A percentile compares a stretch with the other conserved stretches of the same genome.
Evolutionary conservation across 2,329 filamentous ascomycete genomes (phyloP).

Genomic region (Trichoderma koningiopsis): DNA sequence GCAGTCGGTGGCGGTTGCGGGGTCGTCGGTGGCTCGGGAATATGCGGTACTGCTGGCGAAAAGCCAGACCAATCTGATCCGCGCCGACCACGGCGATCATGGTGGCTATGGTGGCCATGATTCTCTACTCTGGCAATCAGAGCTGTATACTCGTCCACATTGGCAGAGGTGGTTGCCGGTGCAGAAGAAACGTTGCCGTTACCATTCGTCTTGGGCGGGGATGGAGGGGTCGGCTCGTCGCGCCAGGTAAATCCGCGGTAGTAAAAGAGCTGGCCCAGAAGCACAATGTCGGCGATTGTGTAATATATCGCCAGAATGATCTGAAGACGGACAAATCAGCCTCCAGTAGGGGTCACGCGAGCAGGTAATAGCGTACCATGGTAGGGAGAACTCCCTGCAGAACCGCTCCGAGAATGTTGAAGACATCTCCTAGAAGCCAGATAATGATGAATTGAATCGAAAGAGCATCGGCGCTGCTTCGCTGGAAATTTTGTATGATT

Average conservation of each 20-base stretch:
- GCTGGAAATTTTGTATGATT: constrained; percentile 91
- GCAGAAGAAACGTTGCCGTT: constrained; percentile 37
- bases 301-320: constrained; percentile 94
- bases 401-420: constrained; percentile 93
- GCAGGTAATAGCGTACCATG: constrained; percentile 59
- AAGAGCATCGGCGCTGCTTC: constrained; percentile 81
- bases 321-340: constrained; percentile 39
- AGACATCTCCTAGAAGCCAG: constrained; percentile 93
- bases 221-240: constrained; percentile 52
- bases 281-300: constrained; percentile 85
- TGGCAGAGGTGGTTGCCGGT: not conserved
- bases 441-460: constrained; percentile 90
- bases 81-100: constrained; percentile 51
- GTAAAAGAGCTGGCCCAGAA: constrained; percentile 90
- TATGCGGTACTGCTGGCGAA: constrained; percentile 80
- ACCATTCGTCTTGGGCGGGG: constrained; percentile 44
- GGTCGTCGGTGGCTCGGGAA: constrained; percentile 50
- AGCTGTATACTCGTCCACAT: constrained; percentile 55
- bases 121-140: constrained; percentile 51
- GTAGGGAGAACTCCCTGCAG: constrained; percentile 90
- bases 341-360: constrained; percentile 6
- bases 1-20: constrained; percentile 52
- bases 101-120: constrained; percentile 49
- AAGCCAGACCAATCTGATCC: constrained; percentile 63
- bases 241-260: constrained; percentile 80